phyloP scores from a whole-genome alignment of 2,329 filamentous ascomycete species.

The Arachnomyces sp. region DNA sequence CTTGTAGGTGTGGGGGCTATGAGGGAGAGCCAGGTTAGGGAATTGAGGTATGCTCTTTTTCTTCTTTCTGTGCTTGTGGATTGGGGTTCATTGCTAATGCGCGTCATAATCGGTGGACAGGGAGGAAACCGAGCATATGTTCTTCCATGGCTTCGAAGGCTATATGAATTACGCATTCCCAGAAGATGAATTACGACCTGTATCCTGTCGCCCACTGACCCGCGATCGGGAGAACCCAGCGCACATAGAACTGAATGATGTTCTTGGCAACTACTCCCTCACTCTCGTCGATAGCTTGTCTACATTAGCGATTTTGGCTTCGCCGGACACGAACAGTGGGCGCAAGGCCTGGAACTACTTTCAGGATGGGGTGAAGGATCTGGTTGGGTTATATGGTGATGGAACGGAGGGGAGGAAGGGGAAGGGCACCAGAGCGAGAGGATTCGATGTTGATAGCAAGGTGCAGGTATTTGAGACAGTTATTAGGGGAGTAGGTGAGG shows the following conservation, averaged over 20 bases:
- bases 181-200: constrained; percentile 84
- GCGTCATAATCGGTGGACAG: constrained; percentile 15
- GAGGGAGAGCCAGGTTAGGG: constrained; percentile 26
- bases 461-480: constrained; percentile 98
- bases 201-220: constrained; percentile 75
- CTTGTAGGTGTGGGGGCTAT: constrained; percentile 26
- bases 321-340: constrained; percentile 53
- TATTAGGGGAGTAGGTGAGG: constrained; percentile 61
- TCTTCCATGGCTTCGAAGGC: constrained; percentile 93
- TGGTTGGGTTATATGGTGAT: constrained; percentile 81
- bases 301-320: constrained; percentile 85
- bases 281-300: constrained; percentile 93
- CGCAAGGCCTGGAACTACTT: constrained; percentile 63
- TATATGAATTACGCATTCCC: constrained; percentile 93
- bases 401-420: constrained; percentile 61
- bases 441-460: constrained; percentile 94
- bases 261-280: constrained; percentile 91
- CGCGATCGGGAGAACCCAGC: constrained; percentile 71
- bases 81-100: neutral
- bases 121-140: constrained; percentile 57
- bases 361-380: constrained; percentile 64
- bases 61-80: neutral
- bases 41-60: constrained; percentile 24
- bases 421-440: constrained; percentile 62
- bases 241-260: constrained; percentile 85